phyloP scores from a whole-genome alignment of 441 rosid genomes.

The Populus tomentosa region DNA sequence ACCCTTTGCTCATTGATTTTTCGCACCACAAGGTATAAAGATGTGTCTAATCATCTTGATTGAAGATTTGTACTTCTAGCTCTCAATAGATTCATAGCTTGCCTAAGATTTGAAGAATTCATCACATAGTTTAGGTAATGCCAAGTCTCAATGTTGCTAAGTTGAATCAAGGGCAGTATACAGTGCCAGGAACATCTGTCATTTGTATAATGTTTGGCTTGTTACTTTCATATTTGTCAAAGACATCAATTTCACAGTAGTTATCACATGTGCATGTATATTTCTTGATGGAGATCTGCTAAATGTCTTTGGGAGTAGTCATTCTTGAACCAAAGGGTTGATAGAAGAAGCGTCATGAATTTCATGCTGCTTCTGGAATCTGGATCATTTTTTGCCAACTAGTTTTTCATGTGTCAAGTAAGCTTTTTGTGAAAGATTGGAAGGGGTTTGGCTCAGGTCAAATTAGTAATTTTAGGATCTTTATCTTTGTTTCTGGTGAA shows the following conservation, averaged over 20 bases:
- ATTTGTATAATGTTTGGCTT: background rate
- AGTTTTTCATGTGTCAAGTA: background rate
- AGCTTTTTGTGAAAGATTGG: background rate
- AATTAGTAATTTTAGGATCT: background rate
- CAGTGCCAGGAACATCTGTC: background rate
- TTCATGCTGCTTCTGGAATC: background rate
- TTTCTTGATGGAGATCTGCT: background rate
- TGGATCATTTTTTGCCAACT: background rate
- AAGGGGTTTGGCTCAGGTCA: background rate
- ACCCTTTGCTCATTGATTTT: conserved; percentile 93
- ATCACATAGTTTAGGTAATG: background rate
- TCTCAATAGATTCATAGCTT: conserved; percentile 3
- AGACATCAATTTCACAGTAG: background rate
- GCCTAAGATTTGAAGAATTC: background rate
- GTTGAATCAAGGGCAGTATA: background rate
- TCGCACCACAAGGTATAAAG: conserved; percentile 85
- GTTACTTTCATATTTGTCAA: background rate
- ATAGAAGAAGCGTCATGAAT: background rate
- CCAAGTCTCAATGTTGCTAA: background rate
- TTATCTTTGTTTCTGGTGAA: background rate
- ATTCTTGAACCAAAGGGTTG: background rate
- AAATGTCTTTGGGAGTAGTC: background rate
- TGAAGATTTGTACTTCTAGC: background rate
- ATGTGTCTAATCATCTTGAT: background rate
- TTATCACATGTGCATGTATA: background rate